phyloP scores from a whole-genome alignment of 2,329 filamentous ascomycete genomes.

The Diaporthe australafricana region DNA sequence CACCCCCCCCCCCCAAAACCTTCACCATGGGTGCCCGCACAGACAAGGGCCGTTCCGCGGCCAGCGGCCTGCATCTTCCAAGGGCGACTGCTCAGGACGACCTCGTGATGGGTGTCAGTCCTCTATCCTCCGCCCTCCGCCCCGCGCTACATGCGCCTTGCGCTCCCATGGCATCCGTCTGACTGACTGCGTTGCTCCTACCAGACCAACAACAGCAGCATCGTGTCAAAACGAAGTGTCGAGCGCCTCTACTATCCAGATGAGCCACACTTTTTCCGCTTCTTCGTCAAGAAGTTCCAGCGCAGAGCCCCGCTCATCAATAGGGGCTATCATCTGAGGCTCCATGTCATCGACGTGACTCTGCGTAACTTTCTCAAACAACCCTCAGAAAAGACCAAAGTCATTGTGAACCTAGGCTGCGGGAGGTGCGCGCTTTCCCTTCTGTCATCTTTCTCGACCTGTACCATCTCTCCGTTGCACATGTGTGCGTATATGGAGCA shows the following conservation, averaged over 20 bases:
- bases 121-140: neutral
- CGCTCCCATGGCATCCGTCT: neutral
- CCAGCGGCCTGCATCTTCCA: neutral
- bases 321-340: conserved; percentile 86
- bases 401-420: conserved; percentile 87
- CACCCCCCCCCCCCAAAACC: no score
- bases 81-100: conserved; percentile 54
- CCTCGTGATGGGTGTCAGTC: conserved; percentile 66
- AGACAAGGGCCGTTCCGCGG: neutral
- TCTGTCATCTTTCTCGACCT: neutral
- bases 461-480: neutral
- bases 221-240: conserved; percentile 93
- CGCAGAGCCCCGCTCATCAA: conserved; percentile 90
- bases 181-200: neutral
- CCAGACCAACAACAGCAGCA: conserved; percentile 90
- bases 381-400: conserved; percentile 68
- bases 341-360: conserved; percentile 82
- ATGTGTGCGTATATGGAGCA: neutral
- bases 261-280: conserved; percentile 85
- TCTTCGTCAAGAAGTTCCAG: conserved; percentile 88
- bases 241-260: conserved; percentile 84
- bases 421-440: conserved; percentile 77
- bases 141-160: neutral
- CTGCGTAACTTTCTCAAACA: conserved; percentile 77
- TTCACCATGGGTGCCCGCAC: neutral